Evolutionary conservation across 345 rosid genomes (phyloP).

Genomic region (Eucalyptus guilfoylei): DNA sequence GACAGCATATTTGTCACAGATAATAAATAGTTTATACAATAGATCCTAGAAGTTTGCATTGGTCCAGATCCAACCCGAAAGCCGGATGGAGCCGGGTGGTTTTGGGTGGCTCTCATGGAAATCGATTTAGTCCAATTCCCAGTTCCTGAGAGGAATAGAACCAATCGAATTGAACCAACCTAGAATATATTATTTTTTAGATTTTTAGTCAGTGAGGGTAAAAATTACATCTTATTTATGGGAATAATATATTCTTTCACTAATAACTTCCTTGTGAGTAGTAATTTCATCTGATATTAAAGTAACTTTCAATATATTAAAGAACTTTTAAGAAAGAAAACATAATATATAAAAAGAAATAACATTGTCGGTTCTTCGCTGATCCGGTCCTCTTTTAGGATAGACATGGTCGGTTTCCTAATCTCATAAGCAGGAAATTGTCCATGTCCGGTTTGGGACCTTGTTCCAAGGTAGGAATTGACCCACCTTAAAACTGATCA

Average conservation of each 20-base stretch:
- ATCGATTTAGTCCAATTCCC: not conserved
- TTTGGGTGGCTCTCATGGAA: not conserved
- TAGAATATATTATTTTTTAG: too few relatives aligned
- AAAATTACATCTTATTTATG: not conserved
- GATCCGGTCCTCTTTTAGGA: not conserved
- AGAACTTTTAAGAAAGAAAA: not conserved
- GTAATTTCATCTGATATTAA: not conserved
- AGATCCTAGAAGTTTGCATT: not conserved
- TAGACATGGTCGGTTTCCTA: not conserved
- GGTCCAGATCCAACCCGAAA: not conserved
- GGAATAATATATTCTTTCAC: not conserved
- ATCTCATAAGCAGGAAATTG: not conserved
- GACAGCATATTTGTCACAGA: not conserved
- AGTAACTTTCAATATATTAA: not conserved
- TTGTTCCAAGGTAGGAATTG: not conserved
- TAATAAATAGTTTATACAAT: too few relatives aligned
- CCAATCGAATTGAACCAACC: not conserved
- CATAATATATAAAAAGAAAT: too few relatives aligned
- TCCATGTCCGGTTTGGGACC: not conserved
- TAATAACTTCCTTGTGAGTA: not conserved
- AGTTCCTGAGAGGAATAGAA: not conserved
- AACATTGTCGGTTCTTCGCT: not conserved
- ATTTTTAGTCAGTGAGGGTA: not conserved
- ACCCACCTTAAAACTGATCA: not conserved
- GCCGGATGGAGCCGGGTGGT: accelerated